Conservation (phyloP, 164 flowering plant species). For the Stephania yunnanensis region DNA sequence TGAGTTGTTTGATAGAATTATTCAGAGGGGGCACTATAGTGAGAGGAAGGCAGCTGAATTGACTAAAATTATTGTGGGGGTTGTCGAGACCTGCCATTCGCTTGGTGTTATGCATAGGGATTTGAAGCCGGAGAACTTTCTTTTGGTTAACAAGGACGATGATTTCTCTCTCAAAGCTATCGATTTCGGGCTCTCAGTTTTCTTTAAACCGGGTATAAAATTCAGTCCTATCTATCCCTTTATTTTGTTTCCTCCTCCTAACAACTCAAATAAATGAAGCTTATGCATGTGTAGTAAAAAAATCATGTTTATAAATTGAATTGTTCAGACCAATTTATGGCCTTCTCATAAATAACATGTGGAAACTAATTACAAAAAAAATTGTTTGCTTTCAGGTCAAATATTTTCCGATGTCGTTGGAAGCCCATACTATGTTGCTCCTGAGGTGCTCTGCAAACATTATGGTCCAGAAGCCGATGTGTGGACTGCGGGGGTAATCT, state of each 20-base stretch:
- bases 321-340: too few relatives aligned
- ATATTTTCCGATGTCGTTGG: constrained; percentile 94
- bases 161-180: constrained; percentile 91
- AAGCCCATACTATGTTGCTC: constrained; percentile 98
- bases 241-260: not conserved
- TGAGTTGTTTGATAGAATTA: constrained; percentile 81
- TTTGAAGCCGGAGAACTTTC: constrained; percentile 82
- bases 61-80: constrained; percentile 78
- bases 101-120: constrained; percentile 95
- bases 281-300: not conserved
- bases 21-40: constrained; percentile 79
- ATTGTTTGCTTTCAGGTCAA: constrained; percentile 52
- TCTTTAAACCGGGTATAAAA: constrained; percentile 77
- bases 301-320: too few relatives aligned
- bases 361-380: too few relatives aligned
- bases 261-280: not conserved
- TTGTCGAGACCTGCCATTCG: constrained; percentile 85
- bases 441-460: constrained; percentile 92
- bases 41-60: constrained; percentile 89
- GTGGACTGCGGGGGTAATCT: constrained; percentile 96
- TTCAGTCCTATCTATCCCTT: not conserved
- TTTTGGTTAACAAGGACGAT: constrained; percentile 80
- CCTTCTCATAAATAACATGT: not conserved
- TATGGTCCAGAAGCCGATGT: constrained; percentile 97
- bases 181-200: constrained; percentile 88